Evolutionary conservation across 352 stramenopile genomes (phyloP).

Genomic region (Phytophthora macrochlamydospora): DNA sequence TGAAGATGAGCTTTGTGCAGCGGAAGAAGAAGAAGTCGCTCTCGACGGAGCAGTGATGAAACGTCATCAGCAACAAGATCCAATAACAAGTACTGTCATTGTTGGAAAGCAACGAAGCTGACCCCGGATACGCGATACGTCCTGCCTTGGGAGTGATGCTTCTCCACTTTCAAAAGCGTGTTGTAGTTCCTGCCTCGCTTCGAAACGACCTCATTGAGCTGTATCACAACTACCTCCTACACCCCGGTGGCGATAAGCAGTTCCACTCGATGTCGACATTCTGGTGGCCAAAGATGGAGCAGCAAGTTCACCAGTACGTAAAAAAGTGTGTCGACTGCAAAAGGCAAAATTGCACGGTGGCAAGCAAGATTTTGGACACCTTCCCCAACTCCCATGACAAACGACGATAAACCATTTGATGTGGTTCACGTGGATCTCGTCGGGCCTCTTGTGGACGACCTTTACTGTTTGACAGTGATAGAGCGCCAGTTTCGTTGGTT

Average conservation of each 20-base stretch:
- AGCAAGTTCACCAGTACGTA: not conserved
- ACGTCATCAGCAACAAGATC: constrained; percentile 4
- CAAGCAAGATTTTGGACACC: too few species aligned
- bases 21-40: not conserved
- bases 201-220: not conserved
- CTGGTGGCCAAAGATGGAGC: constrained; percentile 18
- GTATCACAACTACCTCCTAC: not conserved
- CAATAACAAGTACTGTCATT: not conserved
- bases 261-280: constrained; percentile 4
- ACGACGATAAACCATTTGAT: constrained; percentile 7
- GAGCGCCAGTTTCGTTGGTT: constrained; percentile 8
- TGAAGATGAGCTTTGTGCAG: too few species aligned
- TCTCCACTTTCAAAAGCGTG: not conserved
- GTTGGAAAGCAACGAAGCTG: not conserved
- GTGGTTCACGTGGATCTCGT: constrained; percentile 10
- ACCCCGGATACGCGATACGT: not conserved
- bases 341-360: constrained; percentile 1
- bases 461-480: not conserved
- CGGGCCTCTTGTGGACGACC: not conserved
- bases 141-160: not conserved
- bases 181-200: not conserved
- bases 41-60: constrained; percentile 4
- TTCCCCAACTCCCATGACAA: too few species aligned
- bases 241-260: constrained; percentile 1
- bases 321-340: not conserved